Base-by-base conservation (phyloP, 2,329 filamentous ascomycete genomes). In the Magnaporthales sp. region DNA sequence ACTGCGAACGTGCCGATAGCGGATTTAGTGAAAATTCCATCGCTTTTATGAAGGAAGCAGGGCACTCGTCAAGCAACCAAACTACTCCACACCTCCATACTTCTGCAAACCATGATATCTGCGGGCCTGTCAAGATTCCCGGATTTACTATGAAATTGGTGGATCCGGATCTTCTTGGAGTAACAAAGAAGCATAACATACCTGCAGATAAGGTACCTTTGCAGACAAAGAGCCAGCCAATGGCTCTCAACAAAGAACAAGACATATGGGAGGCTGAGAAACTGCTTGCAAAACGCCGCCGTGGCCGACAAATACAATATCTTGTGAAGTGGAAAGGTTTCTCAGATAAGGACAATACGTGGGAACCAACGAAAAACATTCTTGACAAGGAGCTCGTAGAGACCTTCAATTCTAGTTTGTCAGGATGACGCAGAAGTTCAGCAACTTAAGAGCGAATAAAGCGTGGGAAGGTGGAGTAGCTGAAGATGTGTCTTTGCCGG, bases 281-380 rank as follows among this genome's bases (percentile, higher is more conserved):
- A 32, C 63, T 72, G 58, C 70, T 72, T 69, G 65, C 68, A 30
- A 72, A 70, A 65, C 71, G 46, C 66, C 71, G 67, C 66, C 38
- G 56, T 69, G 63, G 67, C 51, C 71, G 69, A 58, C 64, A 62
- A 65, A 68, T 68, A 64, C 68, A 60, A 62, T 71, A 70, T 62
- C 66, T 72, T 70, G 62, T 71, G 30, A 70, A 72, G 67, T 71
- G 32, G 67, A 70, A 68, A 68, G 70, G 67, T 27, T 72, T 70
- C 66, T 58, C 54, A 22, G 27, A 71, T 62, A 29, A 68, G 11
- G 66, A 61, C 13, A 72, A 71, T 68, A 70, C 67, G 51, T 72
- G 26, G 26, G 60, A 26, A n/a, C 15, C 60, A 62, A 29, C n/a
- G n/a, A 19, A 29, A 10, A n/a, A 19, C 29, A 31, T 56, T 56